These are phyloP conservation scores for Teratosphaeria viscida DNA, from an alignment of 2,329 filamentous ascomycete species.

Conservation along the genomic window DNA sequence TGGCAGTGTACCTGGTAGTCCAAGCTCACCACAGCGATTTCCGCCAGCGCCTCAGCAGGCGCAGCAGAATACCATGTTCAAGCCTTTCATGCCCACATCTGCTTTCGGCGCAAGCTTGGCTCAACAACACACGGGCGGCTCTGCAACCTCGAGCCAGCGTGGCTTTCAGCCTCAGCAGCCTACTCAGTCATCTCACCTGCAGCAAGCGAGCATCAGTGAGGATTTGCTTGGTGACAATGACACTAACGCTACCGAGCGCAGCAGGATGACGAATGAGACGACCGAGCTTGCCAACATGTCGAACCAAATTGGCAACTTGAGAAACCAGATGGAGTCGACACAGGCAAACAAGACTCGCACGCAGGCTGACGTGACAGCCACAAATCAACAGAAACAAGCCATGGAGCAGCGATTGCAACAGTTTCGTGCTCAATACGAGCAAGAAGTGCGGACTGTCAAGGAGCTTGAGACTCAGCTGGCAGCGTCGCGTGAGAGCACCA, in stretches of 20 bases:
- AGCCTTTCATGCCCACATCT: conserved; percentile 85
- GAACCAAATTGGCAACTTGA: conserved; percentile 83
- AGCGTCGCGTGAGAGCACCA: conserved; percentile 65
- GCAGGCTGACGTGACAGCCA: conserved; percentile 72
- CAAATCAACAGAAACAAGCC: conserved; percentile 78
- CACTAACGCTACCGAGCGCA: conserved; percentile 61
- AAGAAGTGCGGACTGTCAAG: conserved; percentile 80
- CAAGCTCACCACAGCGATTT: conserved; percentile 41
- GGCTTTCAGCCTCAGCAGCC: conserved; percentile 21
- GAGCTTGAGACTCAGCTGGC: conserved; percentile 74
- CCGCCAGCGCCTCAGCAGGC: conserved; percentile 22
- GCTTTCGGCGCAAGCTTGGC: conserved; percentile 79
- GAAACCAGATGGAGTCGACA: conserved; percentile 89
- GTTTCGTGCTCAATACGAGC: conserved; percentile 79
- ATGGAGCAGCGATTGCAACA: conserved; percentile 83
- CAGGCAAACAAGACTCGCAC: conserved; percentile 69
- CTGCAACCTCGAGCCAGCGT: conserved; percentile 25
- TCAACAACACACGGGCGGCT: conserved; percentile 62
- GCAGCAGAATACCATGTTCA: conserved; percentile 47
- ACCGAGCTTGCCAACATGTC: conserved; percentile 90
- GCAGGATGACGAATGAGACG: conserved; percentile 78
- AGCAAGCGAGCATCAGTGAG: conserved; percentile 45
- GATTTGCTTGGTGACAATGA: conserved; percentile 89
- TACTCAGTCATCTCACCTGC: conserved; percentile 13
- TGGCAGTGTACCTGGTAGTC: conserved; percentile 38